Conservation (phyloP, 2,329 filamentous ascomycete genomes). For the Rutstroemia sydowiana region DNA sequence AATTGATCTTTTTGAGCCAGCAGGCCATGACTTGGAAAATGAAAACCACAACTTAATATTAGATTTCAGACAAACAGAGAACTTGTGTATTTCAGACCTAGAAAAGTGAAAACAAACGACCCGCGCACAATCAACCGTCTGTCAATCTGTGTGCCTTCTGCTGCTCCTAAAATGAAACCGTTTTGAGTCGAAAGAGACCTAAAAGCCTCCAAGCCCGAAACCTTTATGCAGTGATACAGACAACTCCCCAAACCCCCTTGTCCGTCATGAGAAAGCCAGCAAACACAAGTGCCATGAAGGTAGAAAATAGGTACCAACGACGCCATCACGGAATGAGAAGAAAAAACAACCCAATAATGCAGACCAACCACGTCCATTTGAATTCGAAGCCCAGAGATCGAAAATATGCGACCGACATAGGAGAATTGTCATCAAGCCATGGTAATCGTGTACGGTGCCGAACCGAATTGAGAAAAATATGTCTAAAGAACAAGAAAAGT, state of each 20-base stretch:
- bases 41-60: too few relatives aligned
- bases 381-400: slow-evolving; percentile 10
- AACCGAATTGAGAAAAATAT: slow-evolving; percentile 20
- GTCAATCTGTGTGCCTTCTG: not conserved
- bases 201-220: slow-evolving; percentile 14
- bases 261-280: slow-evolving; percentile 11
- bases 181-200: not conserved
- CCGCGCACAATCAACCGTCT: too few relatives aligned
- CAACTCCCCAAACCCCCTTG: slow-evolving; percentile 12
- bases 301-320: slow-evolving; percentile 11
- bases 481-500: slow-evolving; percentile 23
- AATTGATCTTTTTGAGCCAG: too few relatives aligned
- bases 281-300: not conserved
- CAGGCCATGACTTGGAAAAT: too few relatives aligned
- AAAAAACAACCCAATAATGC: slow-evolving; percentile 20
- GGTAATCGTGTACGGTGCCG: slow-evolving; percentile 28
- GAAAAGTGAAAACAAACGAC: too few relatives aligned
- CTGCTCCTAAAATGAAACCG: too few relatives aligned
- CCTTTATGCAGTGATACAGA: slow-evolving; percentile 13
- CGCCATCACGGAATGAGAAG: slow-evolving; percentile 9
- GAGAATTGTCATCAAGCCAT: slow-evolving; percentile 27
- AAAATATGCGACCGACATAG: slow-evolving; percentile 11
- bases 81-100: too few relatives aligned
- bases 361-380: slow-evolving; percentile 15
- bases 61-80: too few relatives aligned